Percentiles rank a stretch among this genome's conserved stretches.
These are phyloP conservation scores for Craterostigma plantagineum DNA, from an alignment of 257 asterid species.

Conservation along the genomic window DNA sequence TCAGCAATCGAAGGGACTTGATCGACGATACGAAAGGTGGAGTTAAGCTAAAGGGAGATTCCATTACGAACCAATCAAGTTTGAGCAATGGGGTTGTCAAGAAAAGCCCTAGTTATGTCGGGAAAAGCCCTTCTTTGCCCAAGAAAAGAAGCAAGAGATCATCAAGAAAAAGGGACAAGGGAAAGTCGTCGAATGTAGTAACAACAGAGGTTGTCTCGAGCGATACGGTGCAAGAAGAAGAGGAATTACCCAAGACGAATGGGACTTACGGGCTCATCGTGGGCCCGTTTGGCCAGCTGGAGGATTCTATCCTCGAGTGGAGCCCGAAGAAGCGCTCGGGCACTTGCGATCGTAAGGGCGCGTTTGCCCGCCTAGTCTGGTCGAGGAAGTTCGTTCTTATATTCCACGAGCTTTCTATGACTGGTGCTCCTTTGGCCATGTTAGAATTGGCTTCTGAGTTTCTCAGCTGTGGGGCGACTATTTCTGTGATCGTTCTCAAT, in stretches of 20 bases:
- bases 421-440: slow-evolving; percentile 99
- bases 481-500: slow-evolving; percentile 64
- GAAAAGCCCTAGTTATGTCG: slow-evolving; percentile 14
- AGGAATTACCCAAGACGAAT: slow-evolving; percentile 61
- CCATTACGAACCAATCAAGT: too few species aligned
- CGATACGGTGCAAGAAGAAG: slow-evolving; percentile 16
- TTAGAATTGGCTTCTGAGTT: slow-evolving; percentile 91
- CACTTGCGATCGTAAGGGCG: slow-evolving; percentile 85
- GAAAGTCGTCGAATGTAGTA: slow-evolving; percentile 21
- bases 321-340: slow-evolving; percentile 76
- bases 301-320: slow-evolving; percentile 81
- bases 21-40: slow-evolving; percentile 24
- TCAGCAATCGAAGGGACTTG: slow-evolving; percentile 27
- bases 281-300: slow-evolving; percentile 84
- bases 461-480: slow-evolving; percentile 93
- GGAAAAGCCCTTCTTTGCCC: too few species aligned
- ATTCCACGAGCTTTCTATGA: slow-evolving; percentile 90
- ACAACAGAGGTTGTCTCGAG: slow-evolving; percentile 19
- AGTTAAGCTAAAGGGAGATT: slow-evolving; percentile 11
- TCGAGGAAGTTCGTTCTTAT: slow-evolving; percentile 84
- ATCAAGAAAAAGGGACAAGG: slow-evolving; percentile 13
- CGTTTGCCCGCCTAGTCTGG: slow-evolving; percentile 97
- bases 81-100: slow-evolving; percentile 20
- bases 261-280: slow-evolving; percentile 66
- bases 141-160: too few species aligned